Evolutionary conservation across 192 early-diverging fungal species (phyloP).

Genomic region (Backusella psychrophila): DNA sequence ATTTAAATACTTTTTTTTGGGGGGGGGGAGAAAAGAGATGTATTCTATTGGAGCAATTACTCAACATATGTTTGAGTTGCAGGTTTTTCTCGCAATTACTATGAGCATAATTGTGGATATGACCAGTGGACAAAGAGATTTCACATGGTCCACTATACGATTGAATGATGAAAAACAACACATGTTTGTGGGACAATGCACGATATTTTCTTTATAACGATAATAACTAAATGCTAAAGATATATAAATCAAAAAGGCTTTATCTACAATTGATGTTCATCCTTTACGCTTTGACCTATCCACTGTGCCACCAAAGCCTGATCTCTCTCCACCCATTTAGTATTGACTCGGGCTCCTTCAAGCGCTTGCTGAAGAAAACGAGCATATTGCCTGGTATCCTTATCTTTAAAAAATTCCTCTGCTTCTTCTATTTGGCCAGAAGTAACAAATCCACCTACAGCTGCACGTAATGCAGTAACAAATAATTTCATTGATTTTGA

Average conservation of each 20-base stretch:
- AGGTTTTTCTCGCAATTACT: too few relatives aligned
- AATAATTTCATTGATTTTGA: conserved; percentile 47
- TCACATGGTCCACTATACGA: too few relatives aligned
- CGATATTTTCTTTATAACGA: too few relatives aligned
- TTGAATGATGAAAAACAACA: too few relatives aligned
- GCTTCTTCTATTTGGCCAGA: conserved; percentile 60
- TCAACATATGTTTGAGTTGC: too few relatives aligned
- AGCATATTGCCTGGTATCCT: conserved; percentile 59
- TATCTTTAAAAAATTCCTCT: conserved; percentile 60
- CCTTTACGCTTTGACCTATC: not conserved
- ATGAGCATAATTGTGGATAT: too few relatives aligned
- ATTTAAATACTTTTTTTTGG: too few relatives aligned
- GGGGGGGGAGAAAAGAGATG: too few relatives aligned
- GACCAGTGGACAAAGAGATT: too few relatives aligned
- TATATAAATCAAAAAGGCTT: not conserved
- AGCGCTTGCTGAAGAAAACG: conserved; percentile 71
- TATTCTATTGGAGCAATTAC: too few relatives aligned
- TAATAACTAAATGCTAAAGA: not conserved
- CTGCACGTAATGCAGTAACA: conserved; percentile 41
- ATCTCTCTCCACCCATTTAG: conserved; percentile 46
- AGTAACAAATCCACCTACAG: conserved; percentile 40
- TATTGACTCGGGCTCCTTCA: conserved; percentile 62
- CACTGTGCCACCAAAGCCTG: conserved; percentile 18
- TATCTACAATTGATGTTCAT: not conserved
- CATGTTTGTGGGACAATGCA: too few relatives aligned